phyloP scores from a whole-genome alignment of 2,329 filamentous ascomycete species.

The Diplodia seriata region DNA sequence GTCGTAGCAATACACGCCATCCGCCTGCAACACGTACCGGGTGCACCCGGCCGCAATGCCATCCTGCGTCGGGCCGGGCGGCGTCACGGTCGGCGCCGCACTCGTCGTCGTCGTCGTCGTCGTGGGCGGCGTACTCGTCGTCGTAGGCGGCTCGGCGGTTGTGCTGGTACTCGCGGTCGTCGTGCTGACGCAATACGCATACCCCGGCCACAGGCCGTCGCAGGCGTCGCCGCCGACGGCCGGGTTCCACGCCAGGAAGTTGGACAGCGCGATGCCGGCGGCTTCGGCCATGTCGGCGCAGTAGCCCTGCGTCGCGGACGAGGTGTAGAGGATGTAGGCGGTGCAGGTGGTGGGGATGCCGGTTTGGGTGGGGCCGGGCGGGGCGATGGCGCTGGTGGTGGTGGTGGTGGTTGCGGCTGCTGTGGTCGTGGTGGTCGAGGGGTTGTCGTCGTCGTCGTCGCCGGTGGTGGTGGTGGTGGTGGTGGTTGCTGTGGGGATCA shows the following conservation, averaged over 20 bases:
- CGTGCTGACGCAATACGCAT: neutral
- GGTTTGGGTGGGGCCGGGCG: neutral
- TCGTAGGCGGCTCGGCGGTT: too few species aligned
- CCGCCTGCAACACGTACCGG: slow-evolving; percentile 17
- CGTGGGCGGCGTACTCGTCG: neutral
- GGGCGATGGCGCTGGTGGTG: neutral
- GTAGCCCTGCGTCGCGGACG: slow-evolving; percentile 32
- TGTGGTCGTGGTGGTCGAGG: neutral
- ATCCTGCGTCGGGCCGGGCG: neutral
- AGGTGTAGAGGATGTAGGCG: slow-evolving; percentile 36
- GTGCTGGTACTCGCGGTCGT: too few species aligned
- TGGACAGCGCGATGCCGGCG: neutral
- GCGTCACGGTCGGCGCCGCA: neutral
- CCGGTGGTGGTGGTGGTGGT: too few species aligned
- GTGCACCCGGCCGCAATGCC: slow-evolving; percentile 4
- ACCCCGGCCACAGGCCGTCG: neutral
- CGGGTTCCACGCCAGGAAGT: slow-evolving; percentile 24
- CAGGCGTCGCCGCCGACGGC: neutral
- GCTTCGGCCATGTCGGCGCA: slow-evolving; percentile 25
- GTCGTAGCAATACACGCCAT: slow-evolving; percentile 32
- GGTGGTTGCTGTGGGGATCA: neutral
- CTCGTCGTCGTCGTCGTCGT: slow-evolving; percentile 8
- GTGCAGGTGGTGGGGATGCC: slow-evolving; percentile 37
- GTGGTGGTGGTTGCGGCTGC: neutral
- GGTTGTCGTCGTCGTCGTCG: neutral